A percentile compares a stretch with the other conserved stretches of the same genome.
Evolutionary conservation across 139 green algal genomes (phyloP).

Genomic region (Tetradesmus lagerheimii): DNA sequence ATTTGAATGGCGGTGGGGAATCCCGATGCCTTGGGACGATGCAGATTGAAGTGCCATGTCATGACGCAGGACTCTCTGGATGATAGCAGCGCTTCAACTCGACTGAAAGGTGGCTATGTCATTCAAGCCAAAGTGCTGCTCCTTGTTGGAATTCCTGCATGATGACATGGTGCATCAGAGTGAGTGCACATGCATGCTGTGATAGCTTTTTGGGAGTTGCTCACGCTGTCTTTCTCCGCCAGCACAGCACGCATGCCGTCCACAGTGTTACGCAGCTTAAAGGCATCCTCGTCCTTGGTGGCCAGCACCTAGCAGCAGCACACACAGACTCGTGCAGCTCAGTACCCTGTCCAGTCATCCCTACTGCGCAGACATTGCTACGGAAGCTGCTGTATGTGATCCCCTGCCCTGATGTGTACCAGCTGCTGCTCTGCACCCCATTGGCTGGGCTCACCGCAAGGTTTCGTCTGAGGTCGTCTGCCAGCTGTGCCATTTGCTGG

Average conservation of each 20-base stretch:
- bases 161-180: too few species aligned
- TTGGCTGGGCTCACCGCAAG: slow-evolving; percentile 42
- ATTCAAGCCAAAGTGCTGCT: background rate
- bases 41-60: too few species aligned
- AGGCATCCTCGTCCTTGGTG: slow-evolving; percentile 17
- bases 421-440: background rate
- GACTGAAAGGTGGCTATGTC: too few species aligned
- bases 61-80: too few species aligned
- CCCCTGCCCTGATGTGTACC: background rate
- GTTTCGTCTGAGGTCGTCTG: slow-evolving; percentile 61
- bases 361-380: too few species aligned
- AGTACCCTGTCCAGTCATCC: too few species aligned
- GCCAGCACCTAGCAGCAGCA: slow-evolving; percentile 19
- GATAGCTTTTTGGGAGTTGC: background rate
- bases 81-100: too few species aligned
- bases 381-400: too few species aligned
- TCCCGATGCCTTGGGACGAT: too few species aligned
- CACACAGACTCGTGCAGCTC: background rate
- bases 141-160: background rate
- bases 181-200: too few species aligned
- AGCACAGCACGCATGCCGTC: slow-evolving; percentile 19
- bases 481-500: slow-evolving; percentile 65
- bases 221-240: slow-evolving; percentile 36
- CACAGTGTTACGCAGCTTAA: background rate
- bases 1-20: too few species aligned